These are phyloP conservation scores for Wilhelminamyces savonicus DNA, from an alignment of 805 yeast genomes.

Conservation along the genomic window DNA sequence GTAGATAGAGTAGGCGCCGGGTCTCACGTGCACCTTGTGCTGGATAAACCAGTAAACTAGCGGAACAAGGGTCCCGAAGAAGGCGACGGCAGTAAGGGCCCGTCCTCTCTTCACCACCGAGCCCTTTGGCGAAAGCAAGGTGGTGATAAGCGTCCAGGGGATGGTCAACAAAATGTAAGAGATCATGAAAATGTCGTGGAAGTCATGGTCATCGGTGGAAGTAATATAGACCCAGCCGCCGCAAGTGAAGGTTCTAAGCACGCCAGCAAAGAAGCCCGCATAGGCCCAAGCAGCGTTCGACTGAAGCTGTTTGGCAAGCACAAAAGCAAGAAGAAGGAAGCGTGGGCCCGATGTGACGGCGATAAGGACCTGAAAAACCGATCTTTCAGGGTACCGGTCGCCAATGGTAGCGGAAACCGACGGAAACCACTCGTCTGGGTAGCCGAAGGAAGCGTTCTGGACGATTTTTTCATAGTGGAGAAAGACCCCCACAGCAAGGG, in stretches of 20 bases:
- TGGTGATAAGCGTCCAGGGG: slow-evolving; percentile 79
- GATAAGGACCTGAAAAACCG: slow-evolving; percentile 83
- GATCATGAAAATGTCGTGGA: slow-evolving; percentile 95
- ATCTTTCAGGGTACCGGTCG: slow-evolving; percentile 92
- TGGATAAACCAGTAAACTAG: slow-evolving; percentile 84
- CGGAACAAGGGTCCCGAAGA: slow-evolving; percentile 73
- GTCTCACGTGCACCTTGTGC: slow-evolving; percentile 77
- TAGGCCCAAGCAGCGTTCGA: slow-evolving; percentile 31
- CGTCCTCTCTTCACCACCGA: slow-evolving; percentile 47
- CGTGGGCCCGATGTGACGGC: slow-evolving; percentile 94
- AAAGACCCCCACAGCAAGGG: slow-evolving; percentile 65
- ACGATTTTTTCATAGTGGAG: slow-evolving; percentile 88
- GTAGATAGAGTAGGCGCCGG: slow-evolving; percentile 95
- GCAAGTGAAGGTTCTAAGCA: slow-evolving; percentile 86
- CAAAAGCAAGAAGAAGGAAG: slow-evolving; percentile 53
- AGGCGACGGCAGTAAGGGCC: slow-evolving; percentile 46
- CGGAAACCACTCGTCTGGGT: slow-evolving; percentile 99
- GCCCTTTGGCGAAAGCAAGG: slow-evolving; percentile 39
- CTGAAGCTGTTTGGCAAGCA: slow-evolving; percentile 34
- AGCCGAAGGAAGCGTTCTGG: slow-evolving; percentile 76
- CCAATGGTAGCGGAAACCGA: slow-evolving; percentile 97
- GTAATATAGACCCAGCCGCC: slow-evolving; percentile 99
- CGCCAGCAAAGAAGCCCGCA: slow-evolving; percentile 53
- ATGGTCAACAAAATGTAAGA: slow-evolving; percentile 79
- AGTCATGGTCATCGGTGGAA: slow-evolving; percentile 93